Conservation (phyloP, 2,329 filamentous ascomycete species). For the Claviceps pazoutovae region DNA sequence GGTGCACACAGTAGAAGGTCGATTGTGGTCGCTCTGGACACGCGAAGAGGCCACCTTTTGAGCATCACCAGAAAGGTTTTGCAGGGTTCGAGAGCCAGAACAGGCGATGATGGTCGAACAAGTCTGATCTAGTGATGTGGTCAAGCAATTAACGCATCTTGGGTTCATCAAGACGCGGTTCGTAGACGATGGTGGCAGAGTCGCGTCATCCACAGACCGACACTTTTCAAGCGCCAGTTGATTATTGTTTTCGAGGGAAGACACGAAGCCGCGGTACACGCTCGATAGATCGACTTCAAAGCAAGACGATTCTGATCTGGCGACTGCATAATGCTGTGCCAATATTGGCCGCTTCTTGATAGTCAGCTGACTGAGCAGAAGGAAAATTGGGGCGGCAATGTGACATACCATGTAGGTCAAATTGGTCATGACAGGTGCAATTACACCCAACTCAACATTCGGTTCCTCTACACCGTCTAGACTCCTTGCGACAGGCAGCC, state of each 20-base stretch:
- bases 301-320: neutral
- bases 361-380: neutral
- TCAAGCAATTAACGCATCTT: neutral
- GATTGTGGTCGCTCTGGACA: too few relatives aligned
- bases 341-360: neutral
- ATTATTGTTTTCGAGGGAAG: neutral
- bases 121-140: neutral
- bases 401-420: neutral
- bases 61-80: neutral
- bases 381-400: neutral
- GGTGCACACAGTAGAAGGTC: too few relatives aligned
- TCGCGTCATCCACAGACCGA: neutral
- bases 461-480: slow-evolving; percentile 8
- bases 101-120: neutral
- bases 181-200: neutral
- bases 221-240: neutral
- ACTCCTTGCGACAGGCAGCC: neutral
- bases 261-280: neutral
- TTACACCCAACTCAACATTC: slow-evolving; percentile 1
- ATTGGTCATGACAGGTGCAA: neutral
- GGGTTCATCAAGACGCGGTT: neutral
- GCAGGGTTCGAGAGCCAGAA: neutral
- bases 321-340: slow-evolving; percentile 1
- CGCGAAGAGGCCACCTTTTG: neutral
- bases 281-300: neutral